Base-by-base conservation (phyloP, 306 rosid genomes). In the Lotus japonicus region DNA sequence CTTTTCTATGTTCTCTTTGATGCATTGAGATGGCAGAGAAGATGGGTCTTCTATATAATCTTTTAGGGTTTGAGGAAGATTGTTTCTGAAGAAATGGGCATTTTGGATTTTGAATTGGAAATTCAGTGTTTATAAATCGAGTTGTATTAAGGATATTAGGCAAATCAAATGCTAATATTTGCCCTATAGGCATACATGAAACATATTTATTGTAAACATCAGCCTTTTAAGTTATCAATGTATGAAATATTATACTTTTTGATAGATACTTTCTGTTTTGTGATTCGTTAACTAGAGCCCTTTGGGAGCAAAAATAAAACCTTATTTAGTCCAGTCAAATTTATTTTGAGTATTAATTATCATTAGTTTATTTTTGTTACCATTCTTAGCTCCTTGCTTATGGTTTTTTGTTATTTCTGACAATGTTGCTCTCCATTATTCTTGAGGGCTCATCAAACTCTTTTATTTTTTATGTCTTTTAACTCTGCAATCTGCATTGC, bases 371-470 rank as follows among this genome's bases (percentile, higher is more conserved):
- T 73, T 44, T 21, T 46, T n/a, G 9, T 19, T 49, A 49, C 18
- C 58, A 60, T 48, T 35, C 48, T 77, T 39, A 28, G 26, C 5
- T 55, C 45, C 46, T 58, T 79, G n/a, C n/a, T n/a, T n/a, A 61
- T 65, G 64, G 58, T 57, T 58, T 46, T 28, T 50, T 68, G 46
- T 61, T 67, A 33, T 54, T 76, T 67, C 17, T 42, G 33, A 6
- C 9, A 54, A 28, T 51, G 46, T 64, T 42, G 10, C 39, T 61
- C 71, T 64, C 43, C 33, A 48, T 9, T 76, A 44, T 41, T 73
- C 13, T 66, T 54, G 64, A 16, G 42, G 33, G 28, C 66, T 68
- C 56, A 11, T 68, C 52, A 36, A 54, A 44, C 23, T 58, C 53
- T 18, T 44, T 42, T 33, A 46, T 39, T 19, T 19, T 43, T 52